Evolutionary conservation across 2,329 filamentous ascomycete genomes (phyloP), one percentile per base, ranked within the genome.

Genomic region (Ophiocordyceps australis): DNA sequence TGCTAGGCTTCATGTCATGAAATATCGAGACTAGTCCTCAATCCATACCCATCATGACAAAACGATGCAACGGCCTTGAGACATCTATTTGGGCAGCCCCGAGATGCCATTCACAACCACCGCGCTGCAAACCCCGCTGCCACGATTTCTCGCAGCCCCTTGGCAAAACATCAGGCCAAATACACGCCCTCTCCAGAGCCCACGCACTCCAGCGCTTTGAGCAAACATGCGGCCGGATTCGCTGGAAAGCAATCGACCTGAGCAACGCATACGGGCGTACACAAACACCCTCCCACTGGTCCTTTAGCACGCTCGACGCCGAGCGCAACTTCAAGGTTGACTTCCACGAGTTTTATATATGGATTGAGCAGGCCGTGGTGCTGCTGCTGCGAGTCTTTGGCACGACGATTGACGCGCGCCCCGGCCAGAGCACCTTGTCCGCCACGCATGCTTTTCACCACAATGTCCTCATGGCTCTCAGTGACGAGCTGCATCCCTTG

Each of bases 281-380:
- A 0, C 50, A 52, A 14, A 43, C 49, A 19, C 51, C 52, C 5
- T 30, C 42, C 2, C 39, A 42, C 2, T 43, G 37, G 18, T 47
- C 41, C 21, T 52, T 56, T 23, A 37, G 46, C 0, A 38, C 41
- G 13, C 42, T 45, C 5, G 59, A 65, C 34, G 63, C 63, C 0
- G 68, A 74, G 44, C 58, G 66, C 11, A 79, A 79, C 59, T 81
- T 81, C 54, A 80, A 81, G 44, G 59, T 81, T 7, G 76, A 81
- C 40, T 82, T 81, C 34, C 72, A 77, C 47, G 76, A 82, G 40
- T 81, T 74, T 45, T 81, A 81, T 50, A 67, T 69, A 26, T 59
- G 78, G 19, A 62, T 81, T 6, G 76, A 82, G 48, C 66, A 76
- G 17, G 74, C 73, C 0, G 55, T 81, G 7, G 71, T 78, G 2